A percentile compares a stretch with the other conserved stretches of the same genome.
Conservation (phyloP, 306 rosid species). For the Coriaria nepalensis region DNA sequence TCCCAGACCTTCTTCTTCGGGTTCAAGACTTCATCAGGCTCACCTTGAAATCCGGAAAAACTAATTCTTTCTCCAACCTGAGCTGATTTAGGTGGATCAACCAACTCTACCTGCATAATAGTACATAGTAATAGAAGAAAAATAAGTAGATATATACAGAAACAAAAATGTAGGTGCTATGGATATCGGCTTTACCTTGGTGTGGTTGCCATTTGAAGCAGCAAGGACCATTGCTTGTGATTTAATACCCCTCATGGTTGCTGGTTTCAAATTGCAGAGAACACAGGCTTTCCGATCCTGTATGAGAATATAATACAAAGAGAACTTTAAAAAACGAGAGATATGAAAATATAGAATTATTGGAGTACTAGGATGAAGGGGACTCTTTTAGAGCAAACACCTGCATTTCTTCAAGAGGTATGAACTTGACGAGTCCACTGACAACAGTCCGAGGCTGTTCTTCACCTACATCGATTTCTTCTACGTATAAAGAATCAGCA, state of each 20-base stretch:
- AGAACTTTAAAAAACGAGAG: no score
- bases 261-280: slow-evolving; percentile 90
- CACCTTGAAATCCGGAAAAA: slow-evolving; percentile 56
- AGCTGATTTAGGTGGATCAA: slow-evolving; percentile 72
- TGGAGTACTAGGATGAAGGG: no score
- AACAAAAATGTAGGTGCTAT: slow-evolving; percentile 3
- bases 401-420: slow-evolving; percentile 92
- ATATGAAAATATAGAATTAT: no score
- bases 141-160: background rate
- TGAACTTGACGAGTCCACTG: slow-evolving; percentile 83
- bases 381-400: slow-evolving; percentile 21
- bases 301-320: slow-evolving; percentile 11
- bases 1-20: slow-evolving; percentile 96
- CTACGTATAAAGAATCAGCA: slow-evolving; percentile 89
- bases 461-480: slow-evolving; percentile 89
- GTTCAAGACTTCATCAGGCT: slow-evolving; percentile 62
- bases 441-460: slow-evolving; percentile 71
- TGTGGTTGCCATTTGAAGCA: slow-evolving; percentile 57
- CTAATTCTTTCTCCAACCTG: slow-evolving; percentile 56
- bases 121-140: background rate
- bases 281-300: slow-evolving; percentile 92
- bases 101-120: slow-evolving; percentile 57
- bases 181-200: slow-evolving; percentile 32
- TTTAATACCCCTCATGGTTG: slow-evolving; percentile 72
- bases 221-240: slow-evolving; percentile 98